These are phyloP conservation scores for Aspergillus pseudotamarii DNA, from an alignment of 2,329 filamentous ascomycete species.

Conservation along the genomic window DNA sequence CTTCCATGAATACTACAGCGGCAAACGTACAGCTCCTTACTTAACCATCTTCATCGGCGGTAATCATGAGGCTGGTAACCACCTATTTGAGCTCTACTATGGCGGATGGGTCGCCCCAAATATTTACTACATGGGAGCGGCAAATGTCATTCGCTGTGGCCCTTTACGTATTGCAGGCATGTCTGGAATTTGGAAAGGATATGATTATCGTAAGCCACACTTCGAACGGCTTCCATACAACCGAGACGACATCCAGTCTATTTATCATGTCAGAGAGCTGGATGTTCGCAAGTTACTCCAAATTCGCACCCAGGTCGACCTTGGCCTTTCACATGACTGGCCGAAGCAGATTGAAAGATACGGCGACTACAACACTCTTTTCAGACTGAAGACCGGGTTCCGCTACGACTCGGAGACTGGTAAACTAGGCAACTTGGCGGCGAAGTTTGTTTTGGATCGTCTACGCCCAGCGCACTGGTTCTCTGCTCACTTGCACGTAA, in stretches of 20 bases:
- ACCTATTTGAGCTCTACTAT: slow-evolving; percentile 91
- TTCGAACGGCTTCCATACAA: slow-evolving; percentile 85
- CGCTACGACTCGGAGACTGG: slow-evolving; percentile 74
- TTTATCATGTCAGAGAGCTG: slow-evolving; percentile 87
- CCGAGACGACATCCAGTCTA: slow-evolving; percentile 71
- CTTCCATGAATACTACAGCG: slow-evolving; percentile 93
- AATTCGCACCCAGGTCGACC: slow-evolving; percentile 81
- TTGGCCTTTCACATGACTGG: slow-evolving; percentile 96
- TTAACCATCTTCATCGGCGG: slow-evolving; percentile 90
- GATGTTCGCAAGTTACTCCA: slow-evolving; percentile 89
- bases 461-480: slow-evolving; percentile 89
- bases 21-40: slow-evolving; percentile 74
- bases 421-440: slow-evolving; percentile 76
- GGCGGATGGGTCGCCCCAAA: slow-evolving; percentile 96
- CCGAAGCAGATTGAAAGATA: slow-evolving; percentile 78
- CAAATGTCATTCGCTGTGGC: slow-evolving; percentile 83
- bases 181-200: slow-evolving; percentile 93
- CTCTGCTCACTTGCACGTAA: slow-evolving; percentile 88
- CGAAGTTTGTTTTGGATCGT: slow-evolving; percentile 76
- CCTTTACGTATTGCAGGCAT: slow-evolving; percentile 85
- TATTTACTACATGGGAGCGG: slow-evolving; percentile 95
- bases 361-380: slow-evolving; percentile 71
- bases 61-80: slow-evolving; percentile 91
- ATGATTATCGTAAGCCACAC: slow-evolving; percentile 82
- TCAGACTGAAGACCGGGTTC: slow-evolving; percentile 74